These are phyloP conservation scores for Saccharomyces paradoxus DNA, from an alignment of 805 yeast genomes.

Conservation along the genomic window DNA sequence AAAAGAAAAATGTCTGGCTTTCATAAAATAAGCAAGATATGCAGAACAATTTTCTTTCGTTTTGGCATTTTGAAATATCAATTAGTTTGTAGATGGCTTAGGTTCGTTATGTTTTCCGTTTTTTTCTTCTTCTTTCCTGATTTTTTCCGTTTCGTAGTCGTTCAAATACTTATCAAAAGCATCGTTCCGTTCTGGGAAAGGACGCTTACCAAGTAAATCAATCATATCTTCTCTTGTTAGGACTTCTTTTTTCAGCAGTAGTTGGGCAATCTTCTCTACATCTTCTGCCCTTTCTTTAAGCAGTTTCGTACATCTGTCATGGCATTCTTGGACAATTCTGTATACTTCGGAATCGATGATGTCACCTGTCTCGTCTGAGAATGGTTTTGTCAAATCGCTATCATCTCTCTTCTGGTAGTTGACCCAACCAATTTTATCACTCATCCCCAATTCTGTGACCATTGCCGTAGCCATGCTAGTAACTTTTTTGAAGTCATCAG, in stretches of 20 bases:
- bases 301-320: conserved; percentile 59
- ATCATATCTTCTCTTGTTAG: conserved; percentile 93
- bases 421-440: conserved; percentile 75
- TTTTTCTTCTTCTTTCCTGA: conserved; percentile 18
- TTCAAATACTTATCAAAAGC: conserved; percentile 48
- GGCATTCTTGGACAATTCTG: conserved; percentile 67
- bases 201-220: conserved; percentile 79
- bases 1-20: neutral
- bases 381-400: conserved; percentile 71
- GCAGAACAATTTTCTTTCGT: neutral
- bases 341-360: conserved; percentile 77
- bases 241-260: conserved; percentile 77
- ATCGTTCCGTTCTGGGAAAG: conserved; percentile 82
- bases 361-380: conserved; percentile 77
- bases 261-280: conserved; percentile 81
- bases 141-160: conserved; percentile 21
- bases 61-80: neutral
- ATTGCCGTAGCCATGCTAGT: conserved; percentile 87
- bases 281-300: conserved; percentile 63
- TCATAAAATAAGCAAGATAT: neutral
- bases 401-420: conserved; percentile 62
- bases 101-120: conserved; percentile 1
- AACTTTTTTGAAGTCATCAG: conserved; percentile 93
- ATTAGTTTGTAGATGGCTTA: neutral
- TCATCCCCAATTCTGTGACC: conserved; percentile 93